Evolutionary conservation across 257 asterid genomes (phyloP).

Genomic region (Solanum rostratum): DNA sequence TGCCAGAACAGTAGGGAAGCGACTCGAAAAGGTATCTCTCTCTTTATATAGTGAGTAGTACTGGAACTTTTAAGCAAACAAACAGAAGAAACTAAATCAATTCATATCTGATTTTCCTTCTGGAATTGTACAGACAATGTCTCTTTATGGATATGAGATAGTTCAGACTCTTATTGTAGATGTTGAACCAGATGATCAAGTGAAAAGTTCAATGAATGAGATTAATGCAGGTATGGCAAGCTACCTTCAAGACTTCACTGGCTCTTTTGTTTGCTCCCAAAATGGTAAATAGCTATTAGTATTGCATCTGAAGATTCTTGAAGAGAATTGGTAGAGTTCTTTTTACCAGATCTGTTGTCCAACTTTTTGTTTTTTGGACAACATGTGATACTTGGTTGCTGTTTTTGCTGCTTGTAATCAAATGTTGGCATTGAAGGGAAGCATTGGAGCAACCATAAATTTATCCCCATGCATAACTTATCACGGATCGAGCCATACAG

Average conservation of each 20-base stretch:
- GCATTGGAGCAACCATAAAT: neutral
- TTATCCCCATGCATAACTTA: neutral
- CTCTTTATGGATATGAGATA: slow-evolving; percentile 19
- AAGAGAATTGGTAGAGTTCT: neutral
- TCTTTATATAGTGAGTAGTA: neutral
- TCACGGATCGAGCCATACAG: neutral
- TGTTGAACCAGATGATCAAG: neutral
- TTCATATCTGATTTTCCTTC: neutral
- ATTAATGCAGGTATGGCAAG: slow-evolving; percentile 10
- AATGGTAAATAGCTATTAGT: neutral
- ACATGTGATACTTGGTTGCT: neutral
- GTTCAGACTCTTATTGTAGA: slow-evolving; percentile 25
- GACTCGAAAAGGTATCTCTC: slow-evolving; percentile 6
- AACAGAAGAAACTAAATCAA: neutral
- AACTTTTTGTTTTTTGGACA: neutral
- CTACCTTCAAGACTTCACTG: neutral
- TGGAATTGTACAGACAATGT: slow-evolving; percentile 12
- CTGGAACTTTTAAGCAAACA: neutral
- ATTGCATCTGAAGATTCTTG: neutral
- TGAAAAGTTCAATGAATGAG: slow-evolving; percentile 23
- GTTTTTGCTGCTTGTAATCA: neutral
- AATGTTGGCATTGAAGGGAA: neutral
- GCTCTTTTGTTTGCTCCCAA: neutral
- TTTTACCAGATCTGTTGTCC: neutral
- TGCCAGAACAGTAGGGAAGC: slow-evolving; percentile 10